Percentiles rank a stretch among this genome's conserved stretches.
Conservation (phyloP, 2,329 filamentous ascomycete genomes). For the Ilyonectria mors-panacis region DNA sequence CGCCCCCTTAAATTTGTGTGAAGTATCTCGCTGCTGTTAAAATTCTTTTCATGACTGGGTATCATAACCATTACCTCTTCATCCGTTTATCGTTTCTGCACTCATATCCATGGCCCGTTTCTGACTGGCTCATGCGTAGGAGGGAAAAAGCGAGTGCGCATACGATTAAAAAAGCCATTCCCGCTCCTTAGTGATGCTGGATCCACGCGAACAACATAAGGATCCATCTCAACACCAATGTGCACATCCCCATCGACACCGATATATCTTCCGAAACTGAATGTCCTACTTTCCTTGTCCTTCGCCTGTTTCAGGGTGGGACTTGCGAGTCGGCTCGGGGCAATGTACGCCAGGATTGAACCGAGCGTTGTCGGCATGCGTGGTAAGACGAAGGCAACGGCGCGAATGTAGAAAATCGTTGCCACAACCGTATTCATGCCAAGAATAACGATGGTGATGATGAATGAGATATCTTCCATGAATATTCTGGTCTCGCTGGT, state of each 20-base stretch:
- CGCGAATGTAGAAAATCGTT: slow-evolving; percentile 57
- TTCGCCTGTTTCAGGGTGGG: background rate
- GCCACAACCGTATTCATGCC: slow-evolving; percentile 60
- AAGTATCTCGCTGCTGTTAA: too few species aligned
- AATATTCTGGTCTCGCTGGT: slow-evolving; percentile 61
- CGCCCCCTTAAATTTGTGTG: background rate
- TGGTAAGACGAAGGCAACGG: slow-evolving; percentile 61
- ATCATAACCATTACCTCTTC: too few species aligned
- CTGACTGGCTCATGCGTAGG: background rate
- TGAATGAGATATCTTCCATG: slow-evolving; percentile 62
- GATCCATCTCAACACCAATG: slow-evolving; percentile 66
- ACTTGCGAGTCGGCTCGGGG: slow-evolving; percentile 57
- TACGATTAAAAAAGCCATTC: background rate
- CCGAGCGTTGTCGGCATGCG: slow-evolving; percentile 67
- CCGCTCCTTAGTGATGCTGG: slow-evolving; percentile 13
- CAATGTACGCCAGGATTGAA: slow-evolving; percentile 62
- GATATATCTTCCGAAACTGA: slow-evolving; percentile 66
- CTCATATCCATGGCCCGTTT: slow-evolving; percentile 25
- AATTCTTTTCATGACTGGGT: too few species aligned
- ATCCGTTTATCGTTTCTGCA: background rate
- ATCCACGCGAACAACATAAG: slow-evolving; percentile 55
- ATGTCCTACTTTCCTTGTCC: slow-evolving; percentile 41
- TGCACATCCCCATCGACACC: slow-evolving; percentile 63
- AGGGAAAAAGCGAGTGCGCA: background rate
- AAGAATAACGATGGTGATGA: slow-evolving; percentile 61